Evolutionary conservation across 2,329 filamentous ascomycete species (phyloP).

Genomic region (Rhynchosporium agropyri): DNA sequence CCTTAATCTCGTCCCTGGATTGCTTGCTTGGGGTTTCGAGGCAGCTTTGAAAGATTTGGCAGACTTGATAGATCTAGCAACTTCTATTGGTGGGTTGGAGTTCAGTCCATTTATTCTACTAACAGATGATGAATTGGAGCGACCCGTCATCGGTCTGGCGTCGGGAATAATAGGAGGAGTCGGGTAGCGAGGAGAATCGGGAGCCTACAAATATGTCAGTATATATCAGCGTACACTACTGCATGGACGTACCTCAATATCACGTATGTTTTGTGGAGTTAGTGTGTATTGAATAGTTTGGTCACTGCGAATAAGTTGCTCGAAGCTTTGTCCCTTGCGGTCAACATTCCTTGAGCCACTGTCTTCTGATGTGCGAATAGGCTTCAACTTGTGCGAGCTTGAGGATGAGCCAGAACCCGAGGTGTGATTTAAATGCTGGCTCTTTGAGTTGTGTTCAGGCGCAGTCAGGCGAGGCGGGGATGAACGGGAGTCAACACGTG

Average conservation of each 20-base stretch:
- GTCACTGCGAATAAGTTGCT: conserved; percentile 79
- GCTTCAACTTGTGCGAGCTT: conserved; percentile 50
- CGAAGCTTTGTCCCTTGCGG: conserved; percentile 69
- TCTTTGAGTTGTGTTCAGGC: conserved; percentile 24
- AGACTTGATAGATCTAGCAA: conserved; percentile 25
- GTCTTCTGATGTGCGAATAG: conserved; percentile 61
- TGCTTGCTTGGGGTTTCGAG: conserved; percentile 24
- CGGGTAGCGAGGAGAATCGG: conserved; percentile 32
- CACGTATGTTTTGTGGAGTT: conserved; percentile 77
- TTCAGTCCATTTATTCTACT: conserved; percentile 33
- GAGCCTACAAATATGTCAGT: conserved; percentile 20
- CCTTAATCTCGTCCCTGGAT: conserved; percentile 32
- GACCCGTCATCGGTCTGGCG: conserved; percentile 30
- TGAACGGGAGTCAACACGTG: conserved; percentile 18
- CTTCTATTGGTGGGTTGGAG: conserved; percentile 30
- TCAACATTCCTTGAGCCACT: conserved; percentile 50
- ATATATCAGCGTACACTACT: background rate
- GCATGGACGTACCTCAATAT: conserved; percentile 64
- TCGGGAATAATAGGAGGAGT: conserved; percentile 20
- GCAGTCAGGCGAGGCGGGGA: conserved; percentile 19
- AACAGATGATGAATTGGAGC: conserved; percentile 38
- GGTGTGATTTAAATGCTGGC: conserved; percentile 43
- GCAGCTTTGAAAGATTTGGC: conserved; percentile 24
- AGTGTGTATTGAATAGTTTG: conserved; percentile 82
- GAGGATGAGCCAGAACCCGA: conserved; percentile 55